Base-by-base conservation (phyloP, 768 basidiomycete species). In the Auricularia auricula-judae region DNA sequence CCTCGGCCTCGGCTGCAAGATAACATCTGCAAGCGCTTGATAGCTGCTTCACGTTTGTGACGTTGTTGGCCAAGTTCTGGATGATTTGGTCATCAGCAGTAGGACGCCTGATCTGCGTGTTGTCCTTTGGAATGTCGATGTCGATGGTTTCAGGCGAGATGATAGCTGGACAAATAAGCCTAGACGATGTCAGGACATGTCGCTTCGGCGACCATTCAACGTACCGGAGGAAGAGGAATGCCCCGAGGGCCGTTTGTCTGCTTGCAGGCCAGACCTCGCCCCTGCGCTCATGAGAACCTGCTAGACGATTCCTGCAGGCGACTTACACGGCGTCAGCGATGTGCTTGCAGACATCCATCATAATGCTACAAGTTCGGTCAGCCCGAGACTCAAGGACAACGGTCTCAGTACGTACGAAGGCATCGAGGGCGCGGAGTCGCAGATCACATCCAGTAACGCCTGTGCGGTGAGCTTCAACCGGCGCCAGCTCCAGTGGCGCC, bases 21-120 rank as follows among this genome's bases (percentile, higher is more conserved):
- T 23, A n/a, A 23, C 23, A 23, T 23, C 23, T 23, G 23, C 23
- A 23, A 23, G 23, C 23, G 23, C 23, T 23, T 23, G 23, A 23
- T 23, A 23, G 23, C 23, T 23, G 23, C 23, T 23, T 23, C 23
- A 23, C 23, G 23, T 23, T 23, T 23, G 23, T 23, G 23, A 95
- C 88, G 69, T 97, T 95, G 76, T 97, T 98, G 21, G 93, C 93
- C 36, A 97, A 75, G 70, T 92, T 94, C 74, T 96, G 93, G 58
- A 97, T 86, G 64, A 95, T 86, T 95, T 97, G 54, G 92, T 90
- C 67, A 97, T 88, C 59, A 90, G 78, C 80, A 91, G 87, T 14
- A 96, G 78, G n/a, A 91, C 93, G 51, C 89, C 90, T 86, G 62
- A 90, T 80, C 35, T 82, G 78, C 1, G 69, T 36, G 43, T 82